phyloP scores from a whole-genome alignment of 768 basidiomycete species.

The Leucosporidium yakuticum region DNA sequence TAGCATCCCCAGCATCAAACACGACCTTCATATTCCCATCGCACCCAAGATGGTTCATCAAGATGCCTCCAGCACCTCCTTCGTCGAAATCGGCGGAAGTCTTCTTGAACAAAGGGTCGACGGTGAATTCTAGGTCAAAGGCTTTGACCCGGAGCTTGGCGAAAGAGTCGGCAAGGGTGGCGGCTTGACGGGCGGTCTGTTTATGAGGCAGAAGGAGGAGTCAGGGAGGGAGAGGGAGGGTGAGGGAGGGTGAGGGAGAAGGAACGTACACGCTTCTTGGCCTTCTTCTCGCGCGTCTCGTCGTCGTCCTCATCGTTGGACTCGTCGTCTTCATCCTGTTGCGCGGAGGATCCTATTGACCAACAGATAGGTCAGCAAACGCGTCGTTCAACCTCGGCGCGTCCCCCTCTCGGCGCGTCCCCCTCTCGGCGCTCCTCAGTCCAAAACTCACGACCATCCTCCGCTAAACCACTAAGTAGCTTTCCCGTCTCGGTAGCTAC shows the following conservation, averaged over 20 bases:
- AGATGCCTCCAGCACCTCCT: slow-evolving; percentile 86
- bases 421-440: not conserved
- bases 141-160: slow-evolving; percentile 80
- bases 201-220: not conserved
- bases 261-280: slow-evolving; percentile 46
- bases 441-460: slow-evolving; percentile 53
- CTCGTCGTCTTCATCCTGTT: slow-evolving; percentile 56
- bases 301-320: slow-evolving; percentile 67
- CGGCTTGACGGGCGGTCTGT: slow-evolving; percentile 37
- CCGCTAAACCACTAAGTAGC: slow-evolving; percentile 77
- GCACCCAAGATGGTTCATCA: slow-evolving; percentile 92
- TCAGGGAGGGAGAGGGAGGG: not conserved
- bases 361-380: not conserved
- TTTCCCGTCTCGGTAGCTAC: slow-evolving; percentile 96
- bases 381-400: no score
- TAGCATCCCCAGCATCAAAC: slow-evolving; percentile 91
- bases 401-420: not conserved
- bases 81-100: slow-evolving; percentile 98
- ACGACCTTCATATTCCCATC: slow-evolving; percentile 83
- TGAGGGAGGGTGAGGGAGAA: not conserved
- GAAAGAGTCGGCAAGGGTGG: slow-evolving; percentile 84
- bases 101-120: slow-evolving; percentile 96
- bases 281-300: slow-evolving; percentile 55
- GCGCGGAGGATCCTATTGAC: slow-evolving; percentile 40
- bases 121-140: slow-evolving; percentile 87